Conservation (phyloP, 805 yeast species). For the Spencermartinsiella europaea region DNA sequence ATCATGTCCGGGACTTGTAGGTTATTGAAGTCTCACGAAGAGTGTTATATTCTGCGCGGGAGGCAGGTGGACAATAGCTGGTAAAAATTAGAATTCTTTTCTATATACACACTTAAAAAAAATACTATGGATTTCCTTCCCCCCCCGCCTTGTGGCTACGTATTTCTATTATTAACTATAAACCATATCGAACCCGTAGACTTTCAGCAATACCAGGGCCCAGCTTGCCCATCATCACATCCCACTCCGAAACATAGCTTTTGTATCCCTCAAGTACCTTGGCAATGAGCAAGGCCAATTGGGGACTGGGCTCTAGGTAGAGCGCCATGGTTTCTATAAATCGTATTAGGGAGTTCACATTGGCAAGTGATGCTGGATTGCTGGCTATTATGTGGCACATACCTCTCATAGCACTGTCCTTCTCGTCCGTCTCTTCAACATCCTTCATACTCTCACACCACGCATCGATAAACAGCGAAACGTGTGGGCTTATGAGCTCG, state of each 20-base stretch:
- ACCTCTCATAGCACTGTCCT: constrained; percentile 81
- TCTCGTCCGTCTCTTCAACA: constrained; percentile 77
- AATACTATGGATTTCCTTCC: too few relatives aligned
- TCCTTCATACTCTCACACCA: constrained; percentile 72
- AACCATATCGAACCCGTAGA: constrained; percentile 17
- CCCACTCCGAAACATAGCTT: constrained; percentile 23
- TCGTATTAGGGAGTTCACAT: constrained; percentile 42
- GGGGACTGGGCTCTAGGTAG: constrained; percentile 22
- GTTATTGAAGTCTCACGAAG: too few relatives aligned
- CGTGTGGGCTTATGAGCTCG: constrained; percentile 50
- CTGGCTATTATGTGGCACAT: constrained; percentile 61
- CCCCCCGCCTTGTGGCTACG: too few relatives aligned
- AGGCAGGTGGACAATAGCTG: too few relatives aligned
- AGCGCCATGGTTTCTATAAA: constrained; percentile 53
- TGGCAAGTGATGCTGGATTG: constrained; percentile 63
- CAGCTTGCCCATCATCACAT: constrained; percentile 20
- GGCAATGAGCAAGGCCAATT: constrained; percentile 19
- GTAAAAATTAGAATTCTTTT: too few relatives aligned
- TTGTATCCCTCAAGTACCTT: constrained; percentile 28
- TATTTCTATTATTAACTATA: constrained; percentile 7
- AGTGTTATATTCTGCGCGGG: too few relatives aligned
- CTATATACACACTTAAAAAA: too few relatives aligned
- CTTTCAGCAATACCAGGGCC: constrained; percentile 19
- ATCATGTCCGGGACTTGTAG: too few relatives aligned
- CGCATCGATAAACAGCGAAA: constrained; percentile 50